Base-by-base conservation (phyloP, 1,139 yeast species). In the Candida tetrigidarum region DNA sequence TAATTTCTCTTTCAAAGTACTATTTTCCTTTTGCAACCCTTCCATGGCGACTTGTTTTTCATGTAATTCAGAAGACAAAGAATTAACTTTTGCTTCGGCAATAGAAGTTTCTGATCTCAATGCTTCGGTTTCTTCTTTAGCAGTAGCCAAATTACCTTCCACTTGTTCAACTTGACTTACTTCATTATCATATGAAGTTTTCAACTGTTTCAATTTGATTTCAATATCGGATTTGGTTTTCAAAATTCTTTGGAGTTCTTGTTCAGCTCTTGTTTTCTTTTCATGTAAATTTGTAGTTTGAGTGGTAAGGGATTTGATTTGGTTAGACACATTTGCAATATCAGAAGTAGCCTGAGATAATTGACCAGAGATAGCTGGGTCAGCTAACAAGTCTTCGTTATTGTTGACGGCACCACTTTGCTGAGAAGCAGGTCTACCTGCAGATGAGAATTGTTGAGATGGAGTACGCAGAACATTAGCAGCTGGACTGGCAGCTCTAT, bases 321-420 rank as follows among this genome's bases (percentile, higher is more conserved):
- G 97, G 57, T 86, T 89, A 1, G 96, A 86, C 40, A 87, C 76
- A 56, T 92, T 90, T 14, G 96, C 97, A 63, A 89, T 78, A 55
- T 90, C 97, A 3, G 93, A 81, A 12, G 95, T 83, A 3, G 96
- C 92, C 51, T 81, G 81, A 0, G 96, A 83, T 41, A 90, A 71
- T 58, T 86, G 83, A 20, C 84, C 82, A 1, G 90, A 79, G 4
- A 81, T 74, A 43, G 77, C 84, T 2, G 78, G 70, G 38, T 62
- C 69, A 0, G 85, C 83, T 43, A 80, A 67, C 39, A 82, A 63
- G 49, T 83, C 89, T 42, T 67, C 68, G 51, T 78, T 78, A 10
- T 37, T 49, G 8, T 27, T 22, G 16, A 6, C 23, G 14, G 14
- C 19, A 20, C 35, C 45, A 27, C 52, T 39, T 23, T 43, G 46